Evolutionary conservation across 805 yeast genomes (phyloP), one percentile per base, ranked within the genome.

Genomic region (Saccharomycopsis synnaedendra): DNA sequence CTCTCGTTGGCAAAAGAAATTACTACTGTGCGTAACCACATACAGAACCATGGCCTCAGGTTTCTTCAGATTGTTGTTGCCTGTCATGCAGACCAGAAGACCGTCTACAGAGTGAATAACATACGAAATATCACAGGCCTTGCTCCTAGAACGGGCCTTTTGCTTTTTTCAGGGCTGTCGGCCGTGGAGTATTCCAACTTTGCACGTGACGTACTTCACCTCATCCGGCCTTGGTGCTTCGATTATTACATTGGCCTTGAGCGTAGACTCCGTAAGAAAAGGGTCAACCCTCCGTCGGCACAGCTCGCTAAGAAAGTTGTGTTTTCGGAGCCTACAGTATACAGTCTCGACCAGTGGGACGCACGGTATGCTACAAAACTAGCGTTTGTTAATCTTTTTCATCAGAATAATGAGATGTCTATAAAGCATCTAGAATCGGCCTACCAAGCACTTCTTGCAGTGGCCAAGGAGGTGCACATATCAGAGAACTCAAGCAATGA

Each of bases 331-430:
- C 33, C 32, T 5, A 19, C 46, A 44, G 46, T 27, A n/a, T 55
- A 63, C 7, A 53, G 63, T 5, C 44, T 56, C 10, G 60, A 58
- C 3, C 66, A 69, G 11, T 76, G 78, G 75, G 66, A 68, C 5
- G 69, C 75, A 0, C 62, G 84, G 32, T 75, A 75, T 54, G 67
- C 74, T 1, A 56, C 74, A 46, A 79, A 79, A 54, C 60, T 68
- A 34, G 81, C 78, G 0, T 60, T 69, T 3, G 59, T 77, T 34
- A 66, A 74, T 11, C 80, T 78, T 55, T 61, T 74, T 51, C 66
- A 69, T 49, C 70, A 70, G 54, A 67, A 68, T 54, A 49, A 64
- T 51, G 80, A 74, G n/a, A 58, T 64, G 11, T 69, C 82, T 1
- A 59, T 72, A n/a, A 75, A 71, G 50, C 58, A 68, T 9, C 68